These are phyloP conservation scores for Sicyos baderoa DNA, from an alignment of 306 rosid genomes.

Conservation along the genomic window DNA sequence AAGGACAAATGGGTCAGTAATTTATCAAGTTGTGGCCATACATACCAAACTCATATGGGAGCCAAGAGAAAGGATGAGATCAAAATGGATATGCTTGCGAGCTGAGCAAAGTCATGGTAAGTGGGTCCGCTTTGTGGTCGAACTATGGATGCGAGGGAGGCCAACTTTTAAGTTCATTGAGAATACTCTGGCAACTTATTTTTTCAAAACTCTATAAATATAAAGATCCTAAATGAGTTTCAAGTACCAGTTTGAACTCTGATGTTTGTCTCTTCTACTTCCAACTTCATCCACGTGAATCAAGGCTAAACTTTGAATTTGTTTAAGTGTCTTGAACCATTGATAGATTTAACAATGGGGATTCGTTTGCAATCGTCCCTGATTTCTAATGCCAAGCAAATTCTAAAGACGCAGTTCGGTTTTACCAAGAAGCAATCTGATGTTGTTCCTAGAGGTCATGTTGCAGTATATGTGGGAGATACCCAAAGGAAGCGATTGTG, in stretches of 20 bases:
- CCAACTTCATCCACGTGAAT: neutral
- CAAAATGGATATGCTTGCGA: neutral
- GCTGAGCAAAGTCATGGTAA: constrained; percentile 1
- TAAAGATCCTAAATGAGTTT: neutral
- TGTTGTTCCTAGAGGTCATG: constrained; percentile 30
- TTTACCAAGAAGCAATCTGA: constrained; percentile 1
- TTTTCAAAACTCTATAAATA: neutral
- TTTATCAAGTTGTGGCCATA: too few relatives aligned
- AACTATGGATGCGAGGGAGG: neutral
- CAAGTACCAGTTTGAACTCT: neutral
- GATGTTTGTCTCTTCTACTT: neutral
- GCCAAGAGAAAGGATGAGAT: too few relatives aligned
- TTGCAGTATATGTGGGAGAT: constrained; percentile 38
- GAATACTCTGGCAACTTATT: neutral
- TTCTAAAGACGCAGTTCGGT: neutral
- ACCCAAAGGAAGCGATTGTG: constrained; percentile 22
- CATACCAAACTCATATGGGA: too few relatives aligned
- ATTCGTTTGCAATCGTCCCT: neutral
- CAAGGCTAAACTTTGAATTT: neutral
- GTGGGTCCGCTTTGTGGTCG: neutral
- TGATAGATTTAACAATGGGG: neutral
- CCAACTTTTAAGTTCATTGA: constrained; percentile 1
- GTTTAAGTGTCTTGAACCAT: neutral
- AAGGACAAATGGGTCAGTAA: too few relatives aligned
- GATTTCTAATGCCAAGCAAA: neutral